These are phyloP conservation scores for Coemansia sp. DNA, from an alignment of 192 early-diverging fungal species.

Conservation along the genomic window DNA sequence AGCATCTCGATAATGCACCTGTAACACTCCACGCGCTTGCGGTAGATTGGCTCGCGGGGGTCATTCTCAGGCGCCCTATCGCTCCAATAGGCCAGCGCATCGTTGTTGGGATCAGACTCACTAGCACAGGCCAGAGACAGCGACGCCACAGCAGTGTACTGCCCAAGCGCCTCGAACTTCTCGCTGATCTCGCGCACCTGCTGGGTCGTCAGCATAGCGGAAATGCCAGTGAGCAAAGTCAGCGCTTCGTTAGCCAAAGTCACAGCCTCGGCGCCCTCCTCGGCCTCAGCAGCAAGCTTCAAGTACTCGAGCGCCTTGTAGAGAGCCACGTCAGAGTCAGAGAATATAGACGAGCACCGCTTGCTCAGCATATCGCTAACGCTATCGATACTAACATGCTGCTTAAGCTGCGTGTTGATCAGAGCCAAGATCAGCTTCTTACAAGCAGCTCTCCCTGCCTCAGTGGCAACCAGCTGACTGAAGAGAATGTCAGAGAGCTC, in stretches of 20 bases:
- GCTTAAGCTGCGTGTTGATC: conserved; percentile 60
- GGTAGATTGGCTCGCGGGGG: conserved; percentile 40
- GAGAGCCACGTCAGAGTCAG: conserved; percentile 60
- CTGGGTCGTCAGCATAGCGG: conserved; percentile 39
- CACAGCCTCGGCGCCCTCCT: conserved; percentile 48
- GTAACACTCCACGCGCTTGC: conserved; percentile 49
- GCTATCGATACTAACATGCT: conserved; percentile 54
- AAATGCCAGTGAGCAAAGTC: conserved; percentile 50
- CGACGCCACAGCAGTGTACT: conserved; percentile 50
- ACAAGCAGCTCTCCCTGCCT: conserved; percentile 57
- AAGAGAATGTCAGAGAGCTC: conserved; percentile 56
- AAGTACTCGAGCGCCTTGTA: conserved; percentile 63
- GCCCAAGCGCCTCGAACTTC: conserved; percentile 53
- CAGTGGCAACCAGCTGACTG: conserved; percentile 55
- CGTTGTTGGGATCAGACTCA: conserved; percentile 58
- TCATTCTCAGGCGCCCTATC: conserved; percentile 58
- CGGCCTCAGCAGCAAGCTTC: conserved; percentile 51
- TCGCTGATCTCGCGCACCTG: conserved; percentile 55
- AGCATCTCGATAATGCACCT: conserved; percentile 36
- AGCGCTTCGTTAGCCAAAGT: conserved; percentile 50
- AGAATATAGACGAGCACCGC: conserved; percentile 66
- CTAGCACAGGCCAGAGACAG: conserved; percentile 58
- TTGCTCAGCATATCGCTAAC: conserved; percentile 63
- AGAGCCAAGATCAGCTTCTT: conserved; percentile 63
- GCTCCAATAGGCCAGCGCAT: conserved; percentile 57